Conservation (phyloP, 2,329 filamentous ascomycete species). For the Sporothrix pallida region DNA sequence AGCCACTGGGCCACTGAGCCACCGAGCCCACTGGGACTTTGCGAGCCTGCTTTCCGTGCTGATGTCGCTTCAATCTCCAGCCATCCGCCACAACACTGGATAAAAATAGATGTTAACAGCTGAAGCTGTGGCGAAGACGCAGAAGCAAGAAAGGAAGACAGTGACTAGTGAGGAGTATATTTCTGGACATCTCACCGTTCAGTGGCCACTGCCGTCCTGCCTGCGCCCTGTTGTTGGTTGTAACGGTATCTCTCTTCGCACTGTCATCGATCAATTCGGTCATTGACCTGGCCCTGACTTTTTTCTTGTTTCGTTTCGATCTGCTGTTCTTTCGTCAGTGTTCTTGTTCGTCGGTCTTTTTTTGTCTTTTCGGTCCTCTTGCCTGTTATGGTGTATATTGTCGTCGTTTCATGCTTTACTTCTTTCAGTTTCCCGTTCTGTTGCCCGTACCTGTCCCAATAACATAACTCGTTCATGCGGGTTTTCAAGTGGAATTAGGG, state of each 20-base stretch:
- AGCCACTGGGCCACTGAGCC: neutral
- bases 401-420: conserved; percentile 28
- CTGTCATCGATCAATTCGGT: neutral
- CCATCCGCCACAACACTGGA: conserved; percentile 27
- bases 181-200: conserved; percentile 3
- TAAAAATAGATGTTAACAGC: conserved; percentile 36
- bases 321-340: neutral
- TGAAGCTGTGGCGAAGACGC: neutral
- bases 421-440: neutral
- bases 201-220: conserved; percentile 7
- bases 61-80: neutral
- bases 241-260: neutral
- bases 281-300: neutral
- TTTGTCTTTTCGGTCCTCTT: neutral
- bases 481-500: conserved; percentile 47
- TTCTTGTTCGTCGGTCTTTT: neutral
- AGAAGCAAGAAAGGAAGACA: neutral
- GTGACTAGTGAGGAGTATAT: neutral
- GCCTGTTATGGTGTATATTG: neutral
- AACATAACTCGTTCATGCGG: conserved; percentile 44
- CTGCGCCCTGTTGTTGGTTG: conserved; percentile 15
- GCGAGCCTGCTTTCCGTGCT: conserved; percentile 26
- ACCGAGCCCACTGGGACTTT: neutral
- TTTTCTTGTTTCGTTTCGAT: neutral
- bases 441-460: conserved; percentile 29